phyloP scores from a whole-genome alignment of 2,329 filamentous ascomycete species.

The Pseudocercospora cruenta region DNA sequence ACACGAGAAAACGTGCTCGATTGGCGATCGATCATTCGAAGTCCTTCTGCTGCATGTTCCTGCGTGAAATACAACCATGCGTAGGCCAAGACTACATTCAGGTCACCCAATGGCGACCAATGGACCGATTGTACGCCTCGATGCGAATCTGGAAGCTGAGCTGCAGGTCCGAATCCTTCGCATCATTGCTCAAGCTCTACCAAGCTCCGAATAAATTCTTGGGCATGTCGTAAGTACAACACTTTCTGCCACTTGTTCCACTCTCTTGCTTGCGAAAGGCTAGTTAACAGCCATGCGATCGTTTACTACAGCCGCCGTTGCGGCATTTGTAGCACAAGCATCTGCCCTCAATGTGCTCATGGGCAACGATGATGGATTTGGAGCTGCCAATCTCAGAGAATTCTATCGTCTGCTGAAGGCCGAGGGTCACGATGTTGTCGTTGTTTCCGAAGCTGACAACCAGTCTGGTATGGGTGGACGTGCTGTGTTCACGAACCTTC shows the following conservation, averaged over 20 bases:
- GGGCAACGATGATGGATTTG: slow-evolving; percentile 46
- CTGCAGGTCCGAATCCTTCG: slow-evolving; percentile 7
- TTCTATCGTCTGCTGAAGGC: slow-evolving; percentile 44
- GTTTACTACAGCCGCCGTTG: slow-evolving; percentile 15
- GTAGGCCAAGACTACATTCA: slow-evolving; percentile 5
- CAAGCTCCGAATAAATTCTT: not conserved
- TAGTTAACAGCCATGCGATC: slow-evolving; percentile 27
- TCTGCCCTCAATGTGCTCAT: slow-evolving; percentile 41
- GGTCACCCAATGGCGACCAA: not conserved
- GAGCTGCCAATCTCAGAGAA: slow-evolving; percentile 42
- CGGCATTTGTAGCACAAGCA: slow-evolving; percentile 20
- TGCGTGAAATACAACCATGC: not conserved
- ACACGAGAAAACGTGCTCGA: not conserved
- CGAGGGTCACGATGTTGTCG: slow-evolving; percentile 45
- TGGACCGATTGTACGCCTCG: not conserved
- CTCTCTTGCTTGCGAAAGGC: not conserved
- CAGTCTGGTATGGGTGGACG: slow-evolving; percentile 53
- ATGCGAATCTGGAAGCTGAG: not conserved
- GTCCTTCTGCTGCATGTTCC: not conserved
- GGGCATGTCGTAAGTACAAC: not conserved
- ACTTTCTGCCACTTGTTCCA: not conserved
- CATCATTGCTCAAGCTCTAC: slow-evolving; percentile 2
- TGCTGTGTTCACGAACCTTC: slow-evolving; percentile 48
- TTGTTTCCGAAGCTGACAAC: slow-evolving; percentile 48
- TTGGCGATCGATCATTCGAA: not conserved